Evolutionary conservation across 2,329 filamentous ascomycete species (phyloP), one percentile per base, ranked within the genome.

Genomic region (Calonectria henricotiae): DNA sequence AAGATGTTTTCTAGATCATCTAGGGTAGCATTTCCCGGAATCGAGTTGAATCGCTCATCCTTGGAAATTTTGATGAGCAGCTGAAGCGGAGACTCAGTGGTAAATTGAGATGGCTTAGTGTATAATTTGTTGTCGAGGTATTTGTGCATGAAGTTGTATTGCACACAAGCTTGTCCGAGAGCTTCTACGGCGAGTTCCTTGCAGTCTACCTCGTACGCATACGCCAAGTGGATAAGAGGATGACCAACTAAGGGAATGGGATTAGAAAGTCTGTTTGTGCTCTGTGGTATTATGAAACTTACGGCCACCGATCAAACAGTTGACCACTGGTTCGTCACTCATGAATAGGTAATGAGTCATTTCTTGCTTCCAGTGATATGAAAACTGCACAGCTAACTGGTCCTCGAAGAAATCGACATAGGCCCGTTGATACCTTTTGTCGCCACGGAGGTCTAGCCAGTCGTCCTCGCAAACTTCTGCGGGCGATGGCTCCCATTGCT

Each of bases 341-440:
- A 87, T 83, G 73, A 96, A 93, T 54, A 99, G 82, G 79, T 93
- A 98, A 71, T 95, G 89, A 3, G 90, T 85, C 9, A 97, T 85
- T 3, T 97, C 89, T 64, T 87, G 86, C 79, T 92, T 93, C 94
- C 96, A 98, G 79, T 98, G 89, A 80, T 98, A 98, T 41, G 90
- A 87, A 76, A 91, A 89, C 32, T 85, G 84, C 81, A 89, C 84
- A 3, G 94, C 95, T 35, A 98, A 86, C 77, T 94, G 91, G 80
- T 99, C 96, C 81, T 99, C 96, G 79, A 97, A 98, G 80, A 96
- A 98, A 80, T 99, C 95, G 67, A 99, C 86, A 79, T 92, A 99
- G 0, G 95, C 96, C 70, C 96, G 89, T 82, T 99, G 94, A 79
- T 97, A 98, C 72, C 86, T 90, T 76, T 88, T 88, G 80, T 94